Base-by-base conservation (phyloP, 331 rosid species). In the Quercus phellos region DNA sequence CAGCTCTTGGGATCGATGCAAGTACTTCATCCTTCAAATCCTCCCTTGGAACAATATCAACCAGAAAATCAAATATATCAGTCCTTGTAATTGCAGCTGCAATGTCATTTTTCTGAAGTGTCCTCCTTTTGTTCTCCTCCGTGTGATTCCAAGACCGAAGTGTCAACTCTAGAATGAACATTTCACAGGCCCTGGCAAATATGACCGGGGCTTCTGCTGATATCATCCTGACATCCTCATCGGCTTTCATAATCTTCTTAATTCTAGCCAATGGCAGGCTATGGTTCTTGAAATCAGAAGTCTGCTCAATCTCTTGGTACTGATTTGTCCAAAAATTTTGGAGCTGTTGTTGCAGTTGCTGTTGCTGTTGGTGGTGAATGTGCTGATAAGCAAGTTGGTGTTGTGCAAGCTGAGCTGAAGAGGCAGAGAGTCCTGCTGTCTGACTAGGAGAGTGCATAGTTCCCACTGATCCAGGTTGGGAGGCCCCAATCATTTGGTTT, bases 111-210 rank as follows among this genome's bases (percentile, higher is more conserved):
- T 89, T 91, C 75, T 89, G 88, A 66, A 91, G 83, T 1, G 88
- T 86, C 70, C 85, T 80, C 71, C 96, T 84, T 55, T 79, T 87
- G 88, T 82, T 85, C 84, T 84, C 91, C 72, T 87, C 90, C 0
- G 89, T 78, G 50, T 84, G 87, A 63, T 58, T 83, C 96, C 96
- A 91, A 0, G 93, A 83, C 74, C 88, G 84, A 72, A 79, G 84
- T 26, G 96, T 89, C n/a, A 91, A 72, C 82, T 91, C 96, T 56
- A 79, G 84, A 21, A 87, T 87, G 84, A 91, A 91, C 91, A 91
- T 87, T 69, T 90, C 96, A 53, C 96, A 91, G 4, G 93, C 96
- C 89, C 92, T 82, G 21, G 93, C 85, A 29, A 90, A 87, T 61
- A 90, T 27, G 18, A 87, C 80, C 0, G 93, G 96, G 29, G 93